phyloP scores from a whole-genome alignment of 805 yeast species.

The Barnettozyma botsteinii region DNA sequence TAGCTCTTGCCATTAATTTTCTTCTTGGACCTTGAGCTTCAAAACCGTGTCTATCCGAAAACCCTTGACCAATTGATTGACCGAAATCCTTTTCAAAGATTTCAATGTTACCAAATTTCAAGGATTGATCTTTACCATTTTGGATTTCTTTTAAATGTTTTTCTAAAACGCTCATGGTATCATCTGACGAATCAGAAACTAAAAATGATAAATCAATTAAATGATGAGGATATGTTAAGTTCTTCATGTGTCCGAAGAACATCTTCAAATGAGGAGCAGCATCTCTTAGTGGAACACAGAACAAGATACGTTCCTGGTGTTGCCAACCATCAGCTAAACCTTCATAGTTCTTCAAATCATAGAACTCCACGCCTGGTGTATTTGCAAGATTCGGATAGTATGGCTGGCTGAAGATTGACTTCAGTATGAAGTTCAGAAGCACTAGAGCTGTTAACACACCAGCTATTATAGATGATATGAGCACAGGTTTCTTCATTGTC shows the following conservation, averaged over 20 bases:
- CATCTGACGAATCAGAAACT: slow-evolving; percentile 86
- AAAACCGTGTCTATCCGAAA: slow-evolving; percentile 91
- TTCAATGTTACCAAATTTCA: slow-evolving; percentile 78
- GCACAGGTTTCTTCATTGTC: slow-evolving; percentile 4
- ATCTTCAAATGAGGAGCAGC: slow-evolving; percentile 86
- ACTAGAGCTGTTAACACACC: slow-evolving; percentile 12
- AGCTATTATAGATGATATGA: slow-evolving; percentile 12
- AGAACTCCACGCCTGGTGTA: slow-evolving; percentile 50
- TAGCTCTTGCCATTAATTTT: slow-evolving; percentile 91
- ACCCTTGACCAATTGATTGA: slow-evolving; percentile 88
- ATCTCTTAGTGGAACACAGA: slow-evolving; percentile 88
- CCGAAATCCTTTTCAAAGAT: slow-evolving; percentile 92
- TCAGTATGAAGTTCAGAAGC: slow-evolving; percentile 12
- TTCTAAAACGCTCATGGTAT: slow-evolving; percentile 69
- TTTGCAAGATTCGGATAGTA: slow-evolving; percentile 33
- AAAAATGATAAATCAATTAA: slow-evolving; percentile 79
- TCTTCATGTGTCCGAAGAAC: slow-evolving; percentile 79
- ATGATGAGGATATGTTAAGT: slow-evolving; percentile 82
- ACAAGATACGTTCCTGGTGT: slow-evolving; percentile 68
- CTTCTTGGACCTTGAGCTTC: slow-evolving; percentile 95
- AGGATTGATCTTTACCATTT: slow-evolving; percentile 49
- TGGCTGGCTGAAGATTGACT: slow-evolving; percentile 8
- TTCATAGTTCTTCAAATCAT: slow-evolving; percentile 62
- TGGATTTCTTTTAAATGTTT: slow-evolving; percentile 60
- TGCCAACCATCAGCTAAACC: slow-evolving; percentile 85